These are phyloP conservation scores for Penicillium sp. DNA, from an alignment of 2,329 filamentous ascomycete species.

Conservation along the genomic window DNA sequence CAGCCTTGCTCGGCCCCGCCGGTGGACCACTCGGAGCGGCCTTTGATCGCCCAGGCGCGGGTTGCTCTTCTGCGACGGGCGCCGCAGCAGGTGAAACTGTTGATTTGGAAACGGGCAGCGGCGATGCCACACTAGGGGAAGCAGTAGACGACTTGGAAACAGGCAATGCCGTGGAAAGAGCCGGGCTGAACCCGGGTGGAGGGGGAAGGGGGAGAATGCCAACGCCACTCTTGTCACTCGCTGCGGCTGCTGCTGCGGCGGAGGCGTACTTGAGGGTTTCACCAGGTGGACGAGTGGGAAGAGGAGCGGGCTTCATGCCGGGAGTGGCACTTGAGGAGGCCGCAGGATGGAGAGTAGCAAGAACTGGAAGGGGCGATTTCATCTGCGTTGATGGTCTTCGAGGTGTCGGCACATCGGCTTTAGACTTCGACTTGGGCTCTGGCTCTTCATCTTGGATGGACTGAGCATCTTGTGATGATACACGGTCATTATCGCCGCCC, in stretches of 20 bases:
- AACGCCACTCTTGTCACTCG: constrained; percentile 80
- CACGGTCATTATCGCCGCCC: constrained; percentile 72
- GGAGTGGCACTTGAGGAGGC: constrained; percentile 47
- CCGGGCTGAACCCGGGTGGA: constrained; percentile 63
- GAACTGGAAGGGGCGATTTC: constrained; percentile 88
- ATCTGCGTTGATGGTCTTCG: constrained; percentile 82
- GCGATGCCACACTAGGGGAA: constrained; percentile 52
- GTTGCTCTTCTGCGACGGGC: constrained; percentile 38
- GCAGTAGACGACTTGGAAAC: constrained; percentile 55
- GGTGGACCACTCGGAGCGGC: constrained; percentile 50
- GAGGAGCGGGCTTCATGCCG: constrained; percentile 86
- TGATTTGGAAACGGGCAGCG: constrained; percentile 46
- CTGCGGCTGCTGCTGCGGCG: constrained; percentile 87
- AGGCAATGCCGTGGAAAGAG: constrained; percentile 50
- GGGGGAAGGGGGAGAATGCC: constrained; percentile 92
- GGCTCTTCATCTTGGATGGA: constrained; percentile 80
- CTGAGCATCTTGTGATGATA: constrained; percentile 92
- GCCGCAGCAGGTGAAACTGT: constrained; percentile 38
- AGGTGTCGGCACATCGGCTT: constrained; percentile 56
- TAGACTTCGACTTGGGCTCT: constrained; percentile 60
- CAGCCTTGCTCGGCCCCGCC: constrained; percentile 47
- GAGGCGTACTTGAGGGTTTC: constrained; percentile 96
- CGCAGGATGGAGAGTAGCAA: constrained; percentile 78
- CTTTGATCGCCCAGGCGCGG: constrained; percentile 43
- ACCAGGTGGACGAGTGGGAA: constrained; percentile 77